Conservation (phyloP, 345 rosid species). For the Lepidium africanum region DNA sequence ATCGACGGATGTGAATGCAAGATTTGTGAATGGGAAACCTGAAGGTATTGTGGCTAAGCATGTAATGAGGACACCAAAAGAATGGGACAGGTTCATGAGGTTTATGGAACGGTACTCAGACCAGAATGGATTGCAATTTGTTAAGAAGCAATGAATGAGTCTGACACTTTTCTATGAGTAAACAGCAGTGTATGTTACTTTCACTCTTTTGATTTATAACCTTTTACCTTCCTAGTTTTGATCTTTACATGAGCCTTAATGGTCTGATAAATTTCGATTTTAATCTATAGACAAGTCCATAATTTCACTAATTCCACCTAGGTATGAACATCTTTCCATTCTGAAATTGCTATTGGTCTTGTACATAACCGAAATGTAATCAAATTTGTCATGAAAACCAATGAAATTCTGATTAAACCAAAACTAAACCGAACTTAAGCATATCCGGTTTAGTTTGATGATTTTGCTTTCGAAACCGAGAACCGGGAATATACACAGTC, state of each 20-base stretch:
- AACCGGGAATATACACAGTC: background rate
- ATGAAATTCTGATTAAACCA: too few relatives aligned
- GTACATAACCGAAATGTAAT: background rate
- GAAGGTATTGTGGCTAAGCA: conserved; percentile 79
- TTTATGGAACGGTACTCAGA: conserved; percentile 93
- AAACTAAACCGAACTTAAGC: background rate
- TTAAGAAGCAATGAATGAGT: conserved; percentile 51
- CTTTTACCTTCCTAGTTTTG: conserved; percentile 3
- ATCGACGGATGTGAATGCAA: conserved; percentile 87
- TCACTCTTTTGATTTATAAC: conserved; percentile 1
- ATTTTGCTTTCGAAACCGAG: background rate
- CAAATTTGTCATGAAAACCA: background rate
- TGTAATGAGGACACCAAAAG: conserved; percentile 69
- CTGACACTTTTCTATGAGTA: conserved; percentile 5
- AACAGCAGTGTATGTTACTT: conserved; percentile 3
- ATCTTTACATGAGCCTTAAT: background rate
- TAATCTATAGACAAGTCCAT: background rate
- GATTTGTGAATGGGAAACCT: conserved; percentile 86
- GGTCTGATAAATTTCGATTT: background rate
- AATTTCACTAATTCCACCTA: background rate
- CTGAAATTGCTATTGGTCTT: background rate
- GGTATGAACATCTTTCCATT: background rate
- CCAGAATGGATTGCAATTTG: conserved; percentile 74
- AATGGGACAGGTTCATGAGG: conserved; percentile 97
- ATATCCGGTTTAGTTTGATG: background rate